Evolutionary conservation across 192 early-diverging fungal species (phyloP), one percentile per base, ranked within the genome.

Genomic region (Thoreauomyces humboldtii): DNA sequence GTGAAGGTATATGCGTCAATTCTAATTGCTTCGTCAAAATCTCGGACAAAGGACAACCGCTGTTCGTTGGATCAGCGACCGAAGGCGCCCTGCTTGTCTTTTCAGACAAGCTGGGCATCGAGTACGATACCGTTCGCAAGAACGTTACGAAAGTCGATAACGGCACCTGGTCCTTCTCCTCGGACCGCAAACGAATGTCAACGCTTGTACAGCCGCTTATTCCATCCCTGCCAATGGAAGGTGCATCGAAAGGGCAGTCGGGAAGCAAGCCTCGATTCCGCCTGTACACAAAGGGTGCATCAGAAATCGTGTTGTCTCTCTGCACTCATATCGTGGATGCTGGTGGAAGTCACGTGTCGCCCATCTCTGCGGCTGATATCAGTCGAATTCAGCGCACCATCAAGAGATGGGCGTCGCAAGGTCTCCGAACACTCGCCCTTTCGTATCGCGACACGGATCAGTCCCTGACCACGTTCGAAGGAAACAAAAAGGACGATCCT

Each of bases 11-110:
- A 36, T 74, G 69, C 59, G 67, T 81, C 44, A 85, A 85, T 54
- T 82, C 80, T 2, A 83, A 65, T 41, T 83, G 80, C 58, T 85
- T 85, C 55, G 67, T 85, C 52, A 85, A 85, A 60, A 36, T 74
- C 34, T 57, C 62, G 35, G 79, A 81, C 15, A 52, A 68, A 21
- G 65, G 65, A 14, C 67, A 69, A 31, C 63, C 69, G 21, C 63
- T 67, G 14, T 85, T 85, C 76, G 80, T 83, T 29, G 83, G 83
- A 24, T 74, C 73, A 0, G 83, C 83, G 11, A 85, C 81, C 27
- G 83, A 85, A 70, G 83, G 83, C 19, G 83, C 83, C 2, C 55
- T 85, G 42, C 73, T 85, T 7, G 55, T 85, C 6, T 69, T 84
- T 38, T 45, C 63, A 29, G 41, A 48, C 17, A 81, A 79, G 57